Conservation (phyloP, 208 protist species). For the Trypanosoma mega region DNA sequence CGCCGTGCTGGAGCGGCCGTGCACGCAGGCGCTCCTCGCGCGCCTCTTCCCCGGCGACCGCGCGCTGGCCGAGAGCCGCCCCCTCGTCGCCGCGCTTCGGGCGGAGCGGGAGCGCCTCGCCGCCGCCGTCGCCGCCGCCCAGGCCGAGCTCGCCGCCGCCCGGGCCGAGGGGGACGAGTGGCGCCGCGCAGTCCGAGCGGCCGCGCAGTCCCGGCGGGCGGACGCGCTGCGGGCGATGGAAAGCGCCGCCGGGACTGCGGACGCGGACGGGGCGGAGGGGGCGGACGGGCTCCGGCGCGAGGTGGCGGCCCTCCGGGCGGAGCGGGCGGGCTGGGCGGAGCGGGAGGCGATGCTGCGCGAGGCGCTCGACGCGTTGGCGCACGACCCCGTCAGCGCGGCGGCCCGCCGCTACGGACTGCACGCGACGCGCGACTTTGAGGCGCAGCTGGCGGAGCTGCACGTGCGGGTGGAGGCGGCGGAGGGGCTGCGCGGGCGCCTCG, state of each 20-base stretch:
- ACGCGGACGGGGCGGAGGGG: no score
- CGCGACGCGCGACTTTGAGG: conserved; percentile 50
- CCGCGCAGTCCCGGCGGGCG: conserved; percentile 47
- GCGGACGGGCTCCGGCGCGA: conserved; percentile 41
- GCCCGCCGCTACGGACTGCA: conserved; percentile 74
- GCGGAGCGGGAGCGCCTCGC: conserved; percentile 19
- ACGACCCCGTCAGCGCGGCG: conserved; percentile 64
- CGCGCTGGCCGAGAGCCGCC: conserved; percentile 37
- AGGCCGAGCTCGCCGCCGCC: conserved; percentile 7
- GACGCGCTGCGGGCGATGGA: no score
- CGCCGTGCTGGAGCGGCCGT: conserved; percentile 36
- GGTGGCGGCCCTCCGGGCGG: conserved; percentile 36
- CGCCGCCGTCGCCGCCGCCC: conserved; percentile 12
- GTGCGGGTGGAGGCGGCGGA: conserved; percentile 20
- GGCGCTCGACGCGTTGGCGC: conserved; percentile 57
- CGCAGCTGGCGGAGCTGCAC: conserved; percentile 35
- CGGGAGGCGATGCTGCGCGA: conserved; percentile 57
- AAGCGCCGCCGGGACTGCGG: background rate
- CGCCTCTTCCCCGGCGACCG: conserved; percentile 57
- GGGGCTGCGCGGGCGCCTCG: conserved; percentile 24
- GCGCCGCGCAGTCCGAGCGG: conserved; percentile 26
- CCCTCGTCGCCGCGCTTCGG: conserved; percentile 15
- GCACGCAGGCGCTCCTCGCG: conserved; percentile 49
- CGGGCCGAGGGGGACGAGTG: conserved; percentile 13
- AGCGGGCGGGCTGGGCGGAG: conserved; percentile 45